Evolutionary conservation across 257 asterid species (phyloP), one percentile per base, ranked within the genome.

Genomic region (Salvia miltiorrhiza): DNA sequence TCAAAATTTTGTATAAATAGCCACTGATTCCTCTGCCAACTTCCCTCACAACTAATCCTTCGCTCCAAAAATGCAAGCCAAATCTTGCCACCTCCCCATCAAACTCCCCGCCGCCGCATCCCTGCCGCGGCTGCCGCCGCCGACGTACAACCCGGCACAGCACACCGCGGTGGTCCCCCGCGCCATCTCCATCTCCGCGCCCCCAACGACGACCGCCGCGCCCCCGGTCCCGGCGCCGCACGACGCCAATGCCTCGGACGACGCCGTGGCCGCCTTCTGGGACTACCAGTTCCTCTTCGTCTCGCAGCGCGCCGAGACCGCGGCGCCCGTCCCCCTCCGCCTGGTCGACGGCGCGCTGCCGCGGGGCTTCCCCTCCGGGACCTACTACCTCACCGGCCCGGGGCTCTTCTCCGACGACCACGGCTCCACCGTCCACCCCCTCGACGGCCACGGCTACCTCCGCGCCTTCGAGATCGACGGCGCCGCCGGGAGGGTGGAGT

Each of bases 361-460:
- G 21, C 20, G 23, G 5, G 90, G 86, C 79, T 87, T 93, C 66
- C 97, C 96, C 47, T 77, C 86, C 16, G 99, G 99, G 17, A 82
- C 91, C 5, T 93, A 93, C 77, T 93, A 84, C 64, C 85, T 93
- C 5, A 85, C 99, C 53, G 99, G 99, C 0, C 99, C 97, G 4
- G 99, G 99, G 12, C 79, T 93, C 33, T 93, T 93, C 72, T 20
- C 90, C 24, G 99, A 93, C 37, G 99, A 93, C 73, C 95, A 93
- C 30, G 99, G 99, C 19, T 93, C 99, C 63, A 93, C 99, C 23
- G 99, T 93, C 63, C 99, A 93, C 85, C 99, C 99, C 35, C 63
- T 93, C 5, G 99, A 93, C 48, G 99, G 99, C 1, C 99, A 90
- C 67, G 99, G 99, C 4, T 93, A 93, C 32, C 78, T 93, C 1